Evolutionary conservation across 352 stramenopile genomes (phyloP).

Genomic region (Achlya hypogyna): DNA sequence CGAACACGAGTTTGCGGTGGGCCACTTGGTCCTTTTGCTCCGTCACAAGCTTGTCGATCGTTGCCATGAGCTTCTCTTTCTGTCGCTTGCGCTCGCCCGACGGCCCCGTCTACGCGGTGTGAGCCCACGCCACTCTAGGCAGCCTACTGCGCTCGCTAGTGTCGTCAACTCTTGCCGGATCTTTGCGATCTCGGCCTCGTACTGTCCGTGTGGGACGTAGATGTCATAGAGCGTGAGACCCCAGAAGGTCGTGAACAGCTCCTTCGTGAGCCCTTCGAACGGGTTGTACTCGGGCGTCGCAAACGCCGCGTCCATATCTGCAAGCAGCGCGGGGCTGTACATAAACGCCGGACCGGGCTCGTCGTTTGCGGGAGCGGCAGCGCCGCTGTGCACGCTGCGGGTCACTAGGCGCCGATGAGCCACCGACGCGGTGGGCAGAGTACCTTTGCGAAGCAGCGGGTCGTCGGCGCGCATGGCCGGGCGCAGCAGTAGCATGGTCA

Average conservation of each 20-base stretch:
- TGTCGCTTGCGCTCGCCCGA: slow-evolving; percentile 64
- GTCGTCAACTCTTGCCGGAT: background rate
- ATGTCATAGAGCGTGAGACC: slow-evolving; percentile 82
- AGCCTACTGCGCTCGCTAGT: no score
- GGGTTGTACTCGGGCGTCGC: slow-evolving; percentile 28
- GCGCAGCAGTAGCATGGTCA: slow-evolving; percentile 69
- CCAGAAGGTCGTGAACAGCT: slow-evolving; percentile 82
- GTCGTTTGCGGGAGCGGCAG: slow-evolving; percentile 22
- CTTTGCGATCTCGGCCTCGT: slow-evolving; percentile 66
- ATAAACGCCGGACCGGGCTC: slow-evolving; percentile 39
- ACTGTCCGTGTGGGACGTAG: slow-evolving; percentile 74
- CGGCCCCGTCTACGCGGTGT: background rate
- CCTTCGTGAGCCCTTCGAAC: slow-evolving; percentile 59
- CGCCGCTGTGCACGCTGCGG: slow-evolving; percentile 20
- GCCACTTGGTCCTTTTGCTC: slow-evolving; percentile 81
- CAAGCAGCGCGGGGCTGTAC: slow-evolving; percentile 42
- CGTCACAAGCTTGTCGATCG: slow-evolving; percentile 75
- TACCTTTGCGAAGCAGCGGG: slow-evolving; percentile 42
- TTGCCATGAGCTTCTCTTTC: slow-evolving; percentile 66
- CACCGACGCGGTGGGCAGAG: background rate
- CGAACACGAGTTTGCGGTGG: slow-evolving; percentile 75
- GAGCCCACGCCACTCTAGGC: no score
- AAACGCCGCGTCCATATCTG: slow-evolving; percentile 47
- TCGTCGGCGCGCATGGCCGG: slow-evolving; percentile 73
- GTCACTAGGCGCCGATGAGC: slow-evolving; percentile 21